These are phyloP conservation scores for Podila clonocystis DNA, from an alignment of 192 early-diverging fungal species.

Conservation along the genomic window DNA sequence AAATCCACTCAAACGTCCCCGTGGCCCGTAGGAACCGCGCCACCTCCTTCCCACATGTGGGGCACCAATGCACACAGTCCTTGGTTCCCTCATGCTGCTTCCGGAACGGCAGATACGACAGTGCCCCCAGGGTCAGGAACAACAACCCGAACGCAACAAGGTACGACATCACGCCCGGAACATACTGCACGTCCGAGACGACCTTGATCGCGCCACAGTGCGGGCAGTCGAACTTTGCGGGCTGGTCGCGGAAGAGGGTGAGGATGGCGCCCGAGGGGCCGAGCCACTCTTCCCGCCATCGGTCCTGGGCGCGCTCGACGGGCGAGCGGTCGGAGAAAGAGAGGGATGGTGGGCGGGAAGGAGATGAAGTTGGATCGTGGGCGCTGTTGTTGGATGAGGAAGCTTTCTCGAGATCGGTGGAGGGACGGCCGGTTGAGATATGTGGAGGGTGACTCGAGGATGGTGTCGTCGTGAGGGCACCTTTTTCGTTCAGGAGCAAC, in stretches of 20 bases:
- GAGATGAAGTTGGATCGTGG: background rate
- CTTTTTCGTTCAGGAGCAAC: background rate
- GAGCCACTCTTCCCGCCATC: slow-evolving; percentile 47
- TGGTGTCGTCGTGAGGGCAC: background rate
- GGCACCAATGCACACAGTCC: slow-evolving; percentile 49
- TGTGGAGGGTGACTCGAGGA: background rate
- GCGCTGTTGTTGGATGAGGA: slow-evolving; percentile 7
- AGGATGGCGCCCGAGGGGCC: slow-evolving; percentile 40
- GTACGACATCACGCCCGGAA: slow-evolving; percentile 40
- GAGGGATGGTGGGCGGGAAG: background rate
- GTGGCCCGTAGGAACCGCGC: slow-evolving; percentile 34
- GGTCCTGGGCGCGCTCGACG: slow-evolving; percentile 5
- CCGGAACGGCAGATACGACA: slow-evolving; percentile 28
- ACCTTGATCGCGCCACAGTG: slow-evolving; percentile 45
- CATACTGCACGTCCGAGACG: slow-evolving; percentile 30
- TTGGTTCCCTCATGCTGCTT: slow-evolving; percentile 39
- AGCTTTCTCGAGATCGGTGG: slow-evolving; percentile 10
- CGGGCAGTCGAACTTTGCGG: slow-evolving; percentile 43
- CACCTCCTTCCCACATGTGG: slow-evolving; percentile 16
- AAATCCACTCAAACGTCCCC: slow-evolving; percentile 44
- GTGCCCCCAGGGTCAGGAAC: slow-evolving; percentile 37
- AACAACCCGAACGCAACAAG: slow-evolving; percentile 39
- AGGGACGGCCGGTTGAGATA: background rate
- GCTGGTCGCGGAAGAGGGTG: slow-evolving; percentile 34
- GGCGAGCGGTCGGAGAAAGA: background rate